Conservation (phyloP, 2,329 filamentous ascomycete genomes). For the Colletotrichum karsti region DNA sequence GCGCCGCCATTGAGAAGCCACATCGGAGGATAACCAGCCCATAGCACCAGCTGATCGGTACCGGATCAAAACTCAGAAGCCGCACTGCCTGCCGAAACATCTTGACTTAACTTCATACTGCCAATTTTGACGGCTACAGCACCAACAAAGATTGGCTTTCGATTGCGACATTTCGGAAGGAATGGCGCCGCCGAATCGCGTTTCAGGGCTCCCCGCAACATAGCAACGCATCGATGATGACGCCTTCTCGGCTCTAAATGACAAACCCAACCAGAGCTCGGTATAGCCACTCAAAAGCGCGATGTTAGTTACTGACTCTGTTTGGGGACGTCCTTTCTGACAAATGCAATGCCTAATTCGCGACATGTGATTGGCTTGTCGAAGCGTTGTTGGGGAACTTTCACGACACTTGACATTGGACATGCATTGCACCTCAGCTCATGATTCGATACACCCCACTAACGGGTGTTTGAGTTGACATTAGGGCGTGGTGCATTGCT, state of each 20-base stretch:
- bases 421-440: background rate
- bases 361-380: background rate
- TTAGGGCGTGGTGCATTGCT: background rate
- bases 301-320: background rate
- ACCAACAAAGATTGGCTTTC: background rate
- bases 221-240: background rate
- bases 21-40: too few species aligned
- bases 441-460: background rate
- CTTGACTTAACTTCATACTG: background rate
- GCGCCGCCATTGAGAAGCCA: too few species aligned
- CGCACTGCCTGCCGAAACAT: too few species aligned
- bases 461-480: background rate
- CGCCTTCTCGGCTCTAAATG: slow-evolving; percentile 9
- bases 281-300: background rate
- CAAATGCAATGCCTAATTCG: background rate
- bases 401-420: background rate
- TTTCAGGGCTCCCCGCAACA: slow-evolving; percentile 22
- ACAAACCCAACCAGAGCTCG: background rate
- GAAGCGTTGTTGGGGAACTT: background rate
- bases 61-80: too few species aligned
- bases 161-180: slow-evolving; percentile 13
- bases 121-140: background rate
- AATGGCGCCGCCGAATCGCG: slow-evolving; percentile 13
- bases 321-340: background rate
- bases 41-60: too few species aligned